These are phyloP conservation scores for Durio zibethinus DNA, from an alignment of 345 rosid species.

Conservation along the genomic window DNA sequence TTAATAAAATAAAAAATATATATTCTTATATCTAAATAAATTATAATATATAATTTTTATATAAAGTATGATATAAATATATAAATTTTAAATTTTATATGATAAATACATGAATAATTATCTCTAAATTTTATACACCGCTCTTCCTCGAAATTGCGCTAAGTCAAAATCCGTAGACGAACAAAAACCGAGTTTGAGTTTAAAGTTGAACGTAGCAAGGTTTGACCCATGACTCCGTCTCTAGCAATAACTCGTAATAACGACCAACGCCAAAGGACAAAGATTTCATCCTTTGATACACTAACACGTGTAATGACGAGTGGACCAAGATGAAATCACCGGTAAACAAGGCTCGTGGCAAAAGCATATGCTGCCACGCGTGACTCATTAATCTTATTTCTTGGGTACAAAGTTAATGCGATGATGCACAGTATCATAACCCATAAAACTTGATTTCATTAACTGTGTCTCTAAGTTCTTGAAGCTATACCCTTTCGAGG, in stretches of 20 bases:
- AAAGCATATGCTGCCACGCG: neutral
- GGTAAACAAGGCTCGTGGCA: constrained; percentile 8
- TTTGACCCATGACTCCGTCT: neutral
- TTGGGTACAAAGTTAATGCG: neutral
- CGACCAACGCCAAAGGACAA: neutral
- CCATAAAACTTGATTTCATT: constrained; percentile 20
- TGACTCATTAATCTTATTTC: neutral
- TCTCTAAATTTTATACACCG: no score
- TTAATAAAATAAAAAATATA: no score
- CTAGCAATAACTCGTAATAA: neutral
- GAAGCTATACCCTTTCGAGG: constrained; percentile 9
- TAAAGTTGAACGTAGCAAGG: neutral
- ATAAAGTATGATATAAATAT: no score
- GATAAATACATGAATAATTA: no score
- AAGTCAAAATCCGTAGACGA: neutral
- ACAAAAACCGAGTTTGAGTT: neutral
- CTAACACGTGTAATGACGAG: neutral
- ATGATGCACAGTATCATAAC: neutral
- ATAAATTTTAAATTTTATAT: no score
- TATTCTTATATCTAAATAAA: no score
- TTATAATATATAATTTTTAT: no score
- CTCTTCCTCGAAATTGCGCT: neutral
- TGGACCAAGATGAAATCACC: neutral
- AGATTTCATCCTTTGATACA: neutral
- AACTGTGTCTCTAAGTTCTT: constrained; percentile 18